Evolutionary conservation across 495 filamentous ascomycete species (phyloP), one percentile per base, ranked within the genome.

Genomic region (Penicillium daleae): DNA sequence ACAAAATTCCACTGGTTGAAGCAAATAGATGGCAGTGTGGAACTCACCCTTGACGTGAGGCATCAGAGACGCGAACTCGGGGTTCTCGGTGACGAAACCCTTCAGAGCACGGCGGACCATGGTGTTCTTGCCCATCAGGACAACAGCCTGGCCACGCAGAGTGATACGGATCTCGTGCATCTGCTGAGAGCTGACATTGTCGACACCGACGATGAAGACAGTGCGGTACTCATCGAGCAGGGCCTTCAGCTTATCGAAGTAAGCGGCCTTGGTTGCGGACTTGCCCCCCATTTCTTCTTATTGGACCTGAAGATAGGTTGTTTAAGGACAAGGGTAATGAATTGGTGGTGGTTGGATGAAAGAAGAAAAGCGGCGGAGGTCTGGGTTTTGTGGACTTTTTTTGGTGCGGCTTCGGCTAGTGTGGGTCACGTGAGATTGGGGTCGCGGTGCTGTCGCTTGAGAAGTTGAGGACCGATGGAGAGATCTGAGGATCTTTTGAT

Each of bases 251-350:
- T 97, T 97, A 79, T 97, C 93, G 86, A 99, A 99, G 87, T 99
- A 99, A 83, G 86, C 91, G 77, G 92, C 87, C 88, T 98, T 99
- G 87, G 87, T 93, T 71, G 80, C 87, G 61, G 89, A 86, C 83
- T 90, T 97, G 92, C 93, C 95, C 94, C 95, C 95, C 95, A 99
- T 99, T 83, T 93, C 92, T 96, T 91, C 92, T 95, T 96, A 83
- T 78, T 77, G 63, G 71, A 65, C 73, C 70, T 90, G 92, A 94
- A 95, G 92, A 89, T 83, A 94, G 92, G 92, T 88, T 95, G 75
- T 95, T 96, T 96, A 94, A 96, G 92, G 92, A 87, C 81, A 88
- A 87, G 92, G 92, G 87, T 82, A 87, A 87, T 71, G 49, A 57
- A 63, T 68, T 66, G 61, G 57, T 67, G 65, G 73, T 76, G 69